These are phyloP conservation scores for Dioscorea alata DNA, from an alignment of 106 monocot genomes.

Conservation along the genomic window DNA sequence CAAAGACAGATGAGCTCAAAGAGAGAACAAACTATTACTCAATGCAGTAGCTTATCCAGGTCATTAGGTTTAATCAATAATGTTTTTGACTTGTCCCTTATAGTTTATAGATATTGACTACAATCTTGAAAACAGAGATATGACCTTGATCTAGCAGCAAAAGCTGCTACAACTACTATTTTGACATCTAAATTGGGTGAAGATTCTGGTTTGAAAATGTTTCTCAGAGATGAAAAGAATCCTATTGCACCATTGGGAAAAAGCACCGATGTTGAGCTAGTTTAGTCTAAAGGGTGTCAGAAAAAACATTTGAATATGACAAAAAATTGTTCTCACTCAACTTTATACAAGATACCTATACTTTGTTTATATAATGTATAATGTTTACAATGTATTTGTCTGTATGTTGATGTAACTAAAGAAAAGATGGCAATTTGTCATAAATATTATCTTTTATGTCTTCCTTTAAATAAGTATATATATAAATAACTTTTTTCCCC, in stretches of 20 bases:
- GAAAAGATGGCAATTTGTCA: too few species aligned
- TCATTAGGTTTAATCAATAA: slow-evolving; percentile 3
- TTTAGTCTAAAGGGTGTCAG: slow-evolving; percentile 44
- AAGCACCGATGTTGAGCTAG: slow-evolving; percentile 45
- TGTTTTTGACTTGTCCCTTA: background rate
- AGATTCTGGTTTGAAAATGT: slow-evolving; percentile 78
- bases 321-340: too few species aligned
- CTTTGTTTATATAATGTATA: too few species aligned
- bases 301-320: too few species aligned
- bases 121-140: slow-evolving; percentile 71
- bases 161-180: slow-evolving; percentile 82
- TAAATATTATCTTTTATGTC: too few species aligned
- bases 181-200: slow-evolving; percentile 81
- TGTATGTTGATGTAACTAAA: too few species aligned
- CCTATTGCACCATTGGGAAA: slow-evolving; percentile 4
- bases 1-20: slow-evolving; percentile 87
- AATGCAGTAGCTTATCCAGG: slow-evolving; percentile 95
- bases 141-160: slow-evolving; percentile 89
- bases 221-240: slow-evolving; percentile 62
- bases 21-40: slow-evolving; percentile 97
- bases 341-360: too few species aligned
- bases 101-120: slow-evolving; percentile 4
- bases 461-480: too few species aligned
- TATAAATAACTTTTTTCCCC: too few species aligned
- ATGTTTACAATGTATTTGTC: too few species aligned